phyloP scores from a whole-genome alignment of 495 filamentous ascomycete genomes.

The Penicillium herquei region DNA sequence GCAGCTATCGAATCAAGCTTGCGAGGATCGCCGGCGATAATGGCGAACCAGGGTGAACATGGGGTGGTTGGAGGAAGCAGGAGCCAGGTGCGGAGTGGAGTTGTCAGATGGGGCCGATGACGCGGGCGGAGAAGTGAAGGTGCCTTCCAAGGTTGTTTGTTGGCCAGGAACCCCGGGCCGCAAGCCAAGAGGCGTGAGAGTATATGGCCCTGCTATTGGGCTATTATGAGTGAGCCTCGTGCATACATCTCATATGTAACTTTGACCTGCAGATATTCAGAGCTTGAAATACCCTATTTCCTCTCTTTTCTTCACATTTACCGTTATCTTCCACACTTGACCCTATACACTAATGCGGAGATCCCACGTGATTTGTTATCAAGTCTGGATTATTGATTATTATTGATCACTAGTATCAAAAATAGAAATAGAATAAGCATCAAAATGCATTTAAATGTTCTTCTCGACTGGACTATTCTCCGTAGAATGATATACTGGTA shows the following conservation, averaged over 20 bases:
- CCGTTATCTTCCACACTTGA: too few species aligned
- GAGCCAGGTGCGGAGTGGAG: constrained; percentile 15
- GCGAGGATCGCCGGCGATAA: constrained; percentile 15
- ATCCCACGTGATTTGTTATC: too few species aligned
- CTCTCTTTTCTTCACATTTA: too few species aligned
- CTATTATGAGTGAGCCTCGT: not conserved
- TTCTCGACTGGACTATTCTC: too few species aligned
- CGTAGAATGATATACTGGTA: too few species aligned
- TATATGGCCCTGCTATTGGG: not conserved
- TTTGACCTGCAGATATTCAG: too few species aligned
- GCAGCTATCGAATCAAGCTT: constrained; percentile 10
- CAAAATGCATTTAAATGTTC: too few species aligned
- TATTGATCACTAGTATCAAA: too few species aligned
- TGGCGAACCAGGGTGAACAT: constrained; percentile 6
- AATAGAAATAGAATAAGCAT: too few species aligned
- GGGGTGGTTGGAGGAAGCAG: constrained; percentile 3
- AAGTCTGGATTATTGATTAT: too few species aligned
- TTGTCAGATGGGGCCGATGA: constrained; percentile 32
- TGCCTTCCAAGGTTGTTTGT: constrained; percentile 7
- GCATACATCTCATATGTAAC: not conserved
- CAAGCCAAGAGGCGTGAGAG: not conserved
- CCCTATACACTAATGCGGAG: too few species aligned
- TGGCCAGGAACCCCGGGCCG: constrained; percentile 14
- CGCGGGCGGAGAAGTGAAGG: constrained; percentile 38
- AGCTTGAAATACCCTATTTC: too few species aligned